phyloP scores from a whole-genome alignment of 2,329 filamentous ascomycete species.

The Thermoascus crustaceus region DNA sequence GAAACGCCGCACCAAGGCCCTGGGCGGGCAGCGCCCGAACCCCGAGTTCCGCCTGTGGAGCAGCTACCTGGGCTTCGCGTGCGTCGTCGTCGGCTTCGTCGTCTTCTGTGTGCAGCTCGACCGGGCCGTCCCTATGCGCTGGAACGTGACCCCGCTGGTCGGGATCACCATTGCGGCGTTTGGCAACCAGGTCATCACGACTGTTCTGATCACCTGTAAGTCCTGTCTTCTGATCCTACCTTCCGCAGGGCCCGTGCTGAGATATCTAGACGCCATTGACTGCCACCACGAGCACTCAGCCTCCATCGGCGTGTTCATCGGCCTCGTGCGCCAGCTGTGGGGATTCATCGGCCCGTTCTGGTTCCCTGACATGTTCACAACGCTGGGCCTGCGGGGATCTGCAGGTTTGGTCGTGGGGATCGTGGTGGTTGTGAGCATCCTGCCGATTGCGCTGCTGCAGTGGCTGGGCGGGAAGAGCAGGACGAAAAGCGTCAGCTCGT shows the following conservation, averaged over 20 bases:
- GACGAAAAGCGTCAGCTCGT: not conserved
- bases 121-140: constrained; percentile 36
- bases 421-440: constrained; percentile 2
- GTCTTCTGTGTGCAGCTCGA: constrained; percentile 49
- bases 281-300: constrained; percentile 47
- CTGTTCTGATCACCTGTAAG: constrained; percentile 50
- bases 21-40: not conserved
- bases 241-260: not conserved
- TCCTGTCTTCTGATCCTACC: constrained; percentile 11
- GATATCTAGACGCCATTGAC: constrained; percentile 40
- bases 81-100: constrained; percentile 43
- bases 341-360: constrained; percentile 32
- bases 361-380: constrained; percentile 13
- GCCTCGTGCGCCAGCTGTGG: constrained; percentile 41
- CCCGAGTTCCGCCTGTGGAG: constrained; percentile 9
- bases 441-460: constrained; percentile 3
- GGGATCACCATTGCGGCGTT: constrained; percentile 46
- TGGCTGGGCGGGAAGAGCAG: not conserved
- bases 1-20: not conserved
- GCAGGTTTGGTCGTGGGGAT: constrained; percentile 3
- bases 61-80: constrained; percentile 7
- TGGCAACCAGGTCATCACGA: constrained; percentile 56
- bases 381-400: not conserved
- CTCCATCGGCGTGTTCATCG: constrained; percentile 53
- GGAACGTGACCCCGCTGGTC: constrained; percentile 50